phyloP scores from a whole-genome alignment of 2,329 filamentous ascomycete species.

The Polytolypa hystricis region DNA sequence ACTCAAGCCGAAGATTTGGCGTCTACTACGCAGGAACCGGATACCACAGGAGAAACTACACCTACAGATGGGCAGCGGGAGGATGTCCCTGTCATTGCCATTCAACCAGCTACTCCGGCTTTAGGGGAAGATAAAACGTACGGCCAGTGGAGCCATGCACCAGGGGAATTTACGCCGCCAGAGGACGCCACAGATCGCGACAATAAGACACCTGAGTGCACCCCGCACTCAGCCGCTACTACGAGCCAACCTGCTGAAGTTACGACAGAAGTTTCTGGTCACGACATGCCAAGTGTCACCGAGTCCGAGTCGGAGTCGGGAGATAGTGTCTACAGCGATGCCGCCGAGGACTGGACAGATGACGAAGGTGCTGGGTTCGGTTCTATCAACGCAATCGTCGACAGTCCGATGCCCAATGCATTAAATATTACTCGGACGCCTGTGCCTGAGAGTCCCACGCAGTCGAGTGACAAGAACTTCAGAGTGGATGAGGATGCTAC shows the following conservation, averaged over 20 bases:
- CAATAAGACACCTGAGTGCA: neutral
- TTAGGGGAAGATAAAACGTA: conserved; percentile 28
- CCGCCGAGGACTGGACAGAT: conserved; percentile 26
- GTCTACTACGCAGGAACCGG: neutral
- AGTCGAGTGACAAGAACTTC: neutral
- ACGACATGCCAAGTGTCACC: too few species aligned
- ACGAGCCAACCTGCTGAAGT: conserved; percentile 5
- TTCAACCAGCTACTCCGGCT: conserved; percentile 39
- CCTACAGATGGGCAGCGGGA: conserved; percentile 11
- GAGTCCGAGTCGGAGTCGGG: conserved; percentile 30
- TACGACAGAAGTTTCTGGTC: conserved; percentile 10
- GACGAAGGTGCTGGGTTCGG: conserved; percentile 36
- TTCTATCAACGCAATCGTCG: conserved; percentile 39
- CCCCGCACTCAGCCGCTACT: neutral
- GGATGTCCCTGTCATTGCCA: conserved; percentile 33
- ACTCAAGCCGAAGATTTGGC: neutral
- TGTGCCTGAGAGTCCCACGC: conserved; percentile 1
- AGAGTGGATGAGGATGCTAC: neutral
- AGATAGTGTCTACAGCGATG: conserved; percentile 39
- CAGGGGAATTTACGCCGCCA: conserved; percentile 46
- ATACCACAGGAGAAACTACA: neutral
- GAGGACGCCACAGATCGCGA: neutral
- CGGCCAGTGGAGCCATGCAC: conserved; percentile 40
- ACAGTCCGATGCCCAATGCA: conserved; percentile 4
- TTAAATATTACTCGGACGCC: conserved; percentile 1